A percentile compares a stretch with the other conserved stretches of the same genome.
Conservation (phyloP, 768 basidiomycete species). For the Pulveroboletus sp. region DNA sequence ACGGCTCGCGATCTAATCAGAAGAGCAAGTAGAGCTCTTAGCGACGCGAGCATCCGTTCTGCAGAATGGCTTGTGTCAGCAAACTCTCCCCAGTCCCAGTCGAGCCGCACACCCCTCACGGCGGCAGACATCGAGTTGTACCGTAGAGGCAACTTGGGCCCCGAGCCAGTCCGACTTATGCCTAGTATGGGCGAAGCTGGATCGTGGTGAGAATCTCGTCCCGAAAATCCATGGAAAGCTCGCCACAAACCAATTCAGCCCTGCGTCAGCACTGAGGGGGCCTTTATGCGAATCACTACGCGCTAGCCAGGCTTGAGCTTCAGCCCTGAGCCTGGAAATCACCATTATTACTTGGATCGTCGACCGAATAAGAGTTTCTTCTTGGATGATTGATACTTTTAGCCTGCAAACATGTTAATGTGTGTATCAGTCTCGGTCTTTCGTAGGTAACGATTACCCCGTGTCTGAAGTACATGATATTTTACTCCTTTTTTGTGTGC, state of each 20-base stretch:
- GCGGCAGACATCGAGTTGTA: conserved; percentile 25
- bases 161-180: background rate
- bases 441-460: background rate
- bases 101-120: conserved; percentile 13
- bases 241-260: background rate
- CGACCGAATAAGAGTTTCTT: background rate
- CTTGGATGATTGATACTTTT: background rate
- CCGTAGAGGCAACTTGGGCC: conserved; percentile 15
- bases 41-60: conserved; percentile 29
- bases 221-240: conserved; percentile 1
- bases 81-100: conserved; percentile 9
- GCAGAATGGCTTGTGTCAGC: conserved; percentile 31
- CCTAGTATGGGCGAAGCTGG: background rate
- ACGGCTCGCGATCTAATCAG: conserved; percentile 14
- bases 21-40: conserved; percentile 21
- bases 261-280: conserved; percentile 34
- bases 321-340: conserved; percentile 27
- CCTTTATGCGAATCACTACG: conserved; percentile 32
- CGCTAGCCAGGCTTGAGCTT: conserved; percentile 23
- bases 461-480: background rate
- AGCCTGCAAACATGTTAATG: background rate
- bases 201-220: background rate
- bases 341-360: conserved; percentile 29
- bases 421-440: conserved; percentile 13
- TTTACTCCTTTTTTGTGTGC: background rate